Conservation (phyloP, 2,329 filamentous ascomycete species). For the Trichocomaceae sp. region DNA sequence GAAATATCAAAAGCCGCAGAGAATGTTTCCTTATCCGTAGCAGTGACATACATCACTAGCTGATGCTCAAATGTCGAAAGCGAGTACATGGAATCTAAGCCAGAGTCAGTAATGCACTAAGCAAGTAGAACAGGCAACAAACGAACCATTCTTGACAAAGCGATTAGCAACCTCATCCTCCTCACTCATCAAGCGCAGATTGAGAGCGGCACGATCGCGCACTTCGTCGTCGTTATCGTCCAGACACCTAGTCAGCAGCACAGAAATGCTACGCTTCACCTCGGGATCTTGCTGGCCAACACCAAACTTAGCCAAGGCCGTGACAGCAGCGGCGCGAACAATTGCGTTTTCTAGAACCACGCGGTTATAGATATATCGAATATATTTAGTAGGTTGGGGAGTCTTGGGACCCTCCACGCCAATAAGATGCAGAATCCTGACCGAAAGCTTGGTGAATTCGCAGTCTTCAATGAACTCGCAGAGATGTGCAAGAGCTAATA, state of each 20-base stretch:
- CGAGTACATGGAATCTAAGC: conserved; percentile 83
- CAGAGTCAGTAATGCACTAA: conserved; percentile 17
- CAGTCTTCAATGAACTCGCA: conserved; percentile 99
- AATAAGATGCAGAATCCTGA: conserved; percentile 88
- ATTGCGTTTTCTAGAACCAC: conserved; percentile 96
- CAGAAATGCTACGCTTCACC: conserved; percentile 90
- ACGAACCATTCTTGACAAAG: conserved; percentile 86
- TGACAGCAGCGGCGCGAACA: conserved; percentile 89
- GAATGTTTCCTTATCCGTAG: conserved; percentile 81
- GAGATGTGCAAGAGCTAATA: conserved; percentile 75
- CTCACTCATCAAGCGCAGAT: conserved; percentile 84
- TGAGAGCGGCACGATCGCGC: conserved; percentile 86
- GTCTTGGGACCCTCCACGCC: conserved; percentile 94
- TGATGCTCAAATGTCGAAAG: conserved; percentile 94
- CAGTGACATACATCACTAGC: conserved; percentile 94
- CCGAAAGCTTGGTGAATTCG: conserved; percentile 96
- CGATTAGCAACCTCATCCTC: conserved; percentile 77
- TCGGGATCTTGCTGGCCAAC: conserved; percentile 94
- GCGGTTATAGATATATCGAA: conserved; percentile 98
- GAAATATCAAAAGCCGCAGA: conserved; percentile 81
- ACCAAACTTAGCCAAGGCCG: conserved; percentile 92
- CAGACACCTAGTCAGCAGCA: conserved; percentile 84
- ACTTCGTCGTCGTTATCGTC: conserved; percentile 98
- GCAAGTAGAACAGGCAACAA: not conserved
- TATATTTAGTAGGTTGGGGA: conserved; percentile 93